These are phyloP conservation scores for Monosporascus ibericus DNA, from an alignment of 2,329 filamentous ascomycete genomes.

Conservation along the genomic window DNA sequence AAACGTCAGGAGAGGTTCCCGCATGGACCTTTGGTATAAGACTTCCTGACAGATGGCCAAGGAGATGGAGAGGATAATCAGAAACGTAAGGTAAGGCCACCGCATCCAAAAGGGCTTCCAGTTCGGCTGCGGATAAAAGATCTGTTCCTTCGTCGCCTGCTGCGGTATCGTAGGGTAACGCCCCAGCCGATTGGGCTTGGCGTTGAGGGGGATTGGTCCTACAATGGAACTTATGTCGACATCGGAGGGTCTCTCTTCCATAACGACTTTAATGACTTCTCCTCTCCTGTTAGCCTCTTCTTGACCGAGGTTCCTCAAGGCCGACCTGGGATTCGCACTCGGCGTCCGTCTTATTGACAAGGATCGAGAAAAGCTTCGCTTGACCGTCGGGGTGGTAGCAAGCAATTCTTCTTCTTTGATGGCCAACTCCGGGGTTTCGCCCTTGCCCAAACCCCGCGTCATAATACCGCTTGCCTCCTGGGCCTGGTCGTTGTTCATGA, in stretches of 20 bases:
- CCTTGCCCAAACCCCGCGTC: conserved; percentile 53
- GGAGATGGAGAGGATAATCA: conserved; percentile 47
- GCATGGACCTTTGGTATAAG: conserved; percentile 44
- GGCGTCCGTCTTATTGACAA: conserved; percentile 31
- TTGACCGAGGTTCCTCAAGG: conserved; percentile 46
- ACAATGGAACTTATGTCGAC: conserved; percentile 48
- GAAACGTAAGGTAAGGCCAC: conserved; percentile 49
- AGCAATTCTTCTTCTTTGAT: conserved; percentile 47
- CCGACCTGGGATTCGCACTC: conserved; percentile 26
- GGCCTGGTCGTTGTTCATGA: conserved; percentile 39
- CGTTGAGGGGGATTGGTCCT: conserved; percentile 29
- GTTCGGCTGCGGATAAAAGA: conserved; percentile 58
- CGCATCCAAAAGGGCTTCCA: conserved; percentile 64
- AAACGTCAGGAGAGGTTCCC: conserved; percentile 44
- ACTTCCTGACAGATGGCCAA: conserved; percentile 49
- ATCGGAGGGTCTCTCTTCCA: conserved; percentile 35
- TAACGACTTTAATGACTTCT: conserved; percentile 53
- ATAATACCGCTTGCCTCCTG: conserved; percentile 50
- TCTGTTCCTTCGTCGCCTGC: conserved; percentile 35
- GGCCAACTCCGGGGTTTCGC: conserved; percentile 41
- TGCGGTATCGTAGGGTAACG: conserved; percentile 32
- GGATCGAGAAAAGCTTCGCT: conserved; percentile 32
- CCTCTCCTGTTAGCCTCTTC: conserved; percentile 54
- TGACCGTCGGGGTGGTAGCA: conserved; percentile 26
- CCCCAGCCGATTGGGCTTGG: conserved; percentile 20